Evolutionary conservation across 2,329 filamentous ascomycete genomes (phyloP).

Genomic region (Pyricularia sp.): DNA sequence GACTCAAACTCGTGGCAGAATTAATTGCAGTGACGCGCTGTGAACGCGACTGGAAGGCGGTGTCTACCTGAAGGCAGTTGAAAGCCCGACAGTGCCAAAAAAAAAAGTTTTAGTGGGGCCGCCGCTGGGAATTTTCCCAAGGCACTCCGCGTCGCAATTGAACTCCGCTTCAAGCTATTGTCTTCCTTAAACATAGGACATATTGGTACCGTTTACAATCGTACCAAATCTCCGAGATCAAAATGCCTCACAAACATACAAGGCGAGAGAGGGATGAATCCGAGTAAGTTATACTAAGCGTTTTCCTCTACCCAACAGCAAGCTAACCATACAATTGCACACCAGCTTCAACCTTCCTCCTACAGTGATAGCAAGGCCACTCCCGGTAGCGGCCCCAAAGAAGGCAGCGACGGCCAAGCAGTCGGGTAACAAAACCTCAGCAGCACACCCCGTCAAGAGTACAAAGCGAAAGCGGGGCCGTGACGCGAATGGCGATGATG

Average conservation of each 20-base stretch:
- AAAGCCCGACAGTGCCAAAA: not conserved
- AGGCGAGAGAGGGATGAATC: constrained; percentile 48
- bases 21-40: not conserved
- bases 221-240: constrained; percentile 31
- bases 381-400: constrained; percentile 31
- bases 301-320: not conserved
- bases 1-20: constrained; percentile 3
- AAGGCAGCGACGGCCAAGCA: constrained; percentile 19
- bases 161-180: not conserved
- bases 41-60: constrained; percentile 3
- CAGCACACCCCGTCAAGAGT: constrained; percentile 22
- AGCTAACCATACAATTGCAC: constrained; percentile 14
- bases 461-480: constrained; percentile 39
- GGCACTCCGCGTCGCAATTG: not conserved
- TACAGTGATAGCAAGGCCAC: constrained; percentile 36
- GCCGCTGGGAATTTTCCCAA: not conserved
- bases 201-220: no score
- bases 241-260: constrained; percentile 85
- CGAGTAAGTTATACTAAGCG: constrained; percentile 27
- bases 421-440: constrained; percentile 16
- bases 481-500: constrained; percentile 56
- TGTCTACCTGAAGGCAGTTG: not conserved
- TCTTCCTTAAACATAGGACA: not conserved
- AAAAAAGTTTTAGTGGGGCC: not conserved
- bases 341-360: constrained; percentile 41